Evolutionary conservation across 352 stramenopile species (phyloP).

Genomic region (Globisporangium nagaii): DNA sequence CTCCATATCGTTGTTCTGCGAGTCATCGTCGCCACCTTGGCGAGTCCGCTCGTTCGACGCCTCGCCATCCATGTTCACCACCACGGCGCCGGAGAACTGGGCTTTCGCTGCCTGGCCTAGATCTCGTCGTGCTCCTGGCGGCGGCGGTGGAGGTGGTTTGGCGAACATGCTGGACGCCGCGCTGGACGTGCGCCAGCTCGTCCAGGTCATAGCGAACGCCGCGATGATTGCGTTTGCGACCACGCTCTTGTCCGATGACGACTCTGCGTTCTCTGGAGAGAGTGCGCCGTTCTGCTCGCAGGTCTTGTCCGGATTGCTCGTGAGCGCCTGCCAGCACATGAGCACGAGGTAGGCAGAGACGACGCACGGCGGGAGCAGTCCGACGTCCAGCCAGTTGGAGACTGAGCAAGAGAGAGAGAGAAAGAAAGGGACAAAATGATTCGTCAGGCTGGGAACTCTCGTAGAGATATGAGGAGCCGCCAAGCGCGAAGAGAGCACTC

Average conservation of each 20-base stretch:
- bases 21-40: too few species aligned
- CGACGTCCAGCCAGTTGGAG: slow-evolving; percentile 64
- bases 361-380: slow-evolving; percentile 66
- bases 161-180: slow-evolving; percentile 55
- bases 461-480: too few species aligned
- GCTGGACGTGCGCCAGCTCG: slow-evolving; percentile 60
- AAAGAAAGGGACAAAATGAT: too few species aligned
- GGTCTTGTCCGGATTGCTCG: slow-evolving; percentile 43
- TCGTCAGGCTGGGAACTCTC: too few species aligned
- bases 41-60: too few species aligned
- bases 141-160: slow-evolving; percentile 13
- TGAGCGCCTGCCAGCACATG: slow-evolving; percentile 73
- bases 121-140: background rate
- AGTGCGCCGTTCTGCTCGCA: slow-evolving; percentile 20
- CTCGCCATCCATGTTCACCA: slow-evolving; percentile 26
- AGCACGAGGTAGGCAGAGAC: slow-evolving; percentile 68
- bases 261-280: background rate
- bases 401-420: slow-evolving; percentile 31
- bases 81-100: slow-evolving; percentile 24
- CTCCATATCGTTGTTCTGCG: too few species aligned
- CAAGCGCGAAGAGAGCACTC: too few species aligned
- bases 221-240: slow-evolving; percentile 45
- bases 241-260: slow-evolving; percentile 28
- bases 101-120: background rate
- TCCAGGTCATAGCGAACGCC: slow-evolving; percentile 63